These are phyloP conservation scores for Escallonia rubra DNA, from an alignment of 129 eudicot species.

Conservation along the genomic window DNA sequence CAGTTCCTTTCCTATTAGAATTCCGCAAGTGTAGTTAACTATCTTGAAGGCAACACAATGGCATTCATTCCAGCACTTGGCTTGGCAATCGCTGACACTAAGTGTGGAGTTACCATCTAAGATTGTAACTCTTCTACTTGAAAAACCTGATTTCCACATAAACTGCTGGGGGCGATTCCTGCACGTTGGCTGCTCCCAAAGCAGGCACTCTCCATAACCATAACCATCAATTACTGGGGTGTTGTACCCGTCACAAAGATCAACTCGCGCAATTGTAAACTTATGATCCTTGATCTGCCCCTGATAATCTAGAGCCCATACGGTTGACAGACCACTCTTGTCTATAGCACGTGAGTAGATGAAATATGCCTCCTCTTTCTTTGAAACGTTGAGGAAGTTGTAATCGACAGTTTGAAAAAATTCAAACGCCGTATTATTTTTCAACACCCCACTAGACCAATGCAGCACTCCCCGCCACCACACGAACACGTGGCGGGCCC, in stretches of 20 bases:
- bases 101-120: slow-evolving; percentile 19
- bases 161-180: slow-evolving; percentile 9
- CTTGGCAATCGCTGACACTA: slow-evolving; percentile 43
- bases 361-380: slow-evolving; percentile 16
- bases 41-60: slow-evolving; percentile 31
- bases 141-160: slow-evolving; percentile 6
- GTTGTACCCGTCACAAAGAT: slow-evolving; percentile 25
- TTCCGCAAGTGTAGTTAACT: slow-evolving; percentile 12
- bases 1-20: slow-evolving; percentile 14
- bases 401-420: not conserved
- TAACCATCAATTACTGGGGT: not conserved
- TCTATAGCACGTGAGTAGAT: not conserved
- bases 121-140: not conserved
- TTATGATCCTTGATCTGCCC: not conserved
- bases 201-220: slow-evolving; percentile 15
- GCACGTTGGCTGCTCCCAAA: slow-evolving; percentile 13
- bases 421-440: not conserved
- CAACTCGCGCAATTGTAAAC: not conserved
- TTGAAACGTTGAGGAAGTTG: slow-evolving; percentile 17
- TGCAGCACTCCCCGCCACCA: slow-evolving; percentile 11
- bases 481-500: slow-evolving; percentile 7
- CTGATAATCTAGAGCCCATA: not conserved
- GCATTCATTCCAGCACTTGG: slow-evolving; percentile 44
- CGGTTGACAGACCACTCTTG: slow-evolving; percentile 7
- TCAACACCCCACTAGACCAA: slow-evolving; percentile 25